Evolutionary conservation across 1,284 basidiomycete species (phyloP), one percentile per base, ranked within the genome.

Genomic region (Paramarasmius palmivorus): DNA sequence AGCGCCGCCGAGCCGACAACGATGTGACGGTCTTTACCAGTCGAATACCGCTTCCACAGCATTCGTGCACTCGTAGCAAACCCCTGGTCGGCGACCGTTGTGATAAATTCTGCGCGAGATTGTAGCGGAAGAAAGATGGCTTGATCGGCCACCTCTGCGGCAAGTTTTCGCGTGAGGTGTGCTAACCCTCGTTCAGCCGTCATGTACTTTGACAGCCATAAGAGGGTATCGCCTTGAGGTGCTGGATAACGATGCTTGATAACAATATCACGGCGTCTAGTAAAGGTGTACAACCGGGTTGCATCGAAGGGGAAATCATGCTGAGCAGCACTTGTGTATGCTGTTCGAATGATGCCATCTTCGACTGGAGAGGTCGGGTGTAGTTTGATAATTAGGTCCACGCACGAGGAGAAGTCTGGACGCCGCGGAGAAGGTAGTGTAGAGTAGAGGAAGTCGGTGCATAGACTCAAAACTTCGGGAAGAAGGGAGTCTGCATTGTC

Each of bases 21-120:
- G 6, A 70, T 50, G 9, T 63, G 57, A n/a, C 63, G 70, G 46
- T 79, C 76, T 37, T 59, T 63, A 8, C 76, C 79, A n/a, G 57
- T 59, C 0, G 76, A 67, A 61, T 79, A 84, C 46, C 74, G 71
- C 58, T 80, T 76, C 84, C 84, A 88, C 14, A 88, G 71, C 4
- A 61, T 59, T 15, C 82, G 72, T 14, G 83, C 78, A 26, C 73
- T 63, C 5, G 53, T 63, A 2, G 76, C 74, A 47, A 82, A 77
- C 2, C 84, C 81, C 20, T 69, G 65, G 17, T 63, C 57, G 0
- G 84, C 84, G 22, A 70, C 61, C 14, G 73, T 53, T 0, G 70
- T 60, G 51, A 89, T 76, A 57, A 88, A 76, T 8, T 61, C 62
- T 2, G 76, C 73, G 17, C 82, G 78, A 54, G 69, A 68, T 38